These are phyloP conservation scores for Mycena sanguinolenta DNA, from an alignment of 768 basidiomycete genomes.

Conservation along the genomic window DNA sequence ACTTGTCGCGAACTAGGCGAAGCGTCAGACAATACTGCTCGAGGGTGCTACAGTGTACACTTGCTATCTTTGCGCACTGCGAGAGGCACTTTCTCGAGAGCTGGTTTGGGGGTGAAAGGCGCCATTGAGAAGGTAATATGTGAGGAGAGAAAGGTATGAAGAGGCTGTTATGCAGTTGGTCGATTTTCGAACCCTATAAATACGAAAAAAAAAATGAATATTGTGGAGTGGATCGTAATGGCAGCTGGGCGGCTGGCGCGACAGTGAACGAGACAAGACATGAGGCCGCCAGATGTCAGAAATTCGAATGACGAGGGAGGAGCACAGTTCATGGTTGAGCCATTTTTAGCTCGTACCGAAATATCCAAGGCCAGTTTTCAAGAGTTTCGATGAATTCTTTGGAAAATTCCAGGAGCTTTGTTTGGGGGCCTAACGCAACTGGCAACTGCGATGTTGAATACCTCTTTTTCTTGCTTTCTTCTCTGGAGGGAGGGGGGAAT, in stretches of 20 bases:
- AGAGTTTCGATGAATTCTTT: not conserved
- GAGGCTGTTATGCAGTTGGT: not conserved
- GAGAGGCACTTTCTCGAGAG: slow-evolving; percentile 41
- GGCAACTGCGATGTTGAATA: not conserved
- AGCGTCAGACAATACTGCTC: not conserved
- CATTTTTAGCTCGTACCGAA: not conserved
- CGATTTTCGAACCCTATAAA: slow-evolving; percentile 9
- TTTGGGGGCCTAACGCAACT: not conserved
- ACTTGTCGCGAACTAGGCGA: slow-evolving; percentile 52
- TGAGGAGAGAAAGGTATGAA: not conserved
- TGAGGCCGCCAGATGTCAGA: slow-evolving; percentile 1
- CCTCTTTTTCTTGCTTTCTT: not conserved
- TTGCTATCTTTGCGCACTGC: slow-evolving; percentile 41
- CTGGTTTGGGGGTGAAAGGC: slow-evolving; percentile 37
- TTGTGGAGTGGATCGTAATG: not conserved
- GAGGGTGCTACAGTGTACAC: not conserved
- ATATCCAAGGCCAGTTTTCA: too few relatives aligned
- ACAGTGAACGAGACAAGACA: not conserved
- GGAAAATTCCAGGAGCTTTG: not conserved
- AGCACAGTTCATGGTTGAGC: not conserved
- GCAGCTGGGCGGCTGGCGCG: not conserved
- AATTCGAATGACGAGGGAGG: not conserved
- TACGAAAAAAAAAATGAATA: not conserved
- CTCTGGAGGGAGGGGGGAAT: not conserved
- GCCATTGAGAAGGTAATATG: slow-evolving; percentile 20